Base-by-base conservation (phyloP, 306 rosid genomes). In the Fragaria iinumae region DNA sequence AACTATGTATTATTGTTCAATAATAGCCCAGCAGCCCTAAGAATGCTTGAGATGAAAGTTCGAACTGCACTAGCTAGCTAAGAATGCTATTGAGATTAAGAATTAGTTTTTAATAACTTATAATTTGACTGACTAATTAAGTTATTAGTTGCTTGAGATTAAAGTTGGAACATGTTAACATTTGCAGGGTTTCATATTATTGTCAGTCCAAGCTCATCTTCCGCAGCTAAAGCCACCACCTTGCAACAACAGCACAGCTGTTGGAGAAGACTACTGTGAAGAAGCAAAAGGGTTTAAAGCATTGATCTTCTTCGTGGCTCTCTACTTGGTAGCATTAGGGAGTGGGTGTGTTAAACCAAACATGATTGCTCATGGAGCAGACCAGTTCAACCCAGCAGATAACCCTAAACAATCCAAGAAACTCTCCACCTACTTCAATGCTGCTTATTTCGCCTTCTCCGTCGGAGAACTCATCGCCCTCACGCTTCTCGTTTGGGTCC, bases 321-420 rank as follows among this genome's bases (percentile, higher is more conserved):
- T 96, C 2, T 96, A 92, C 74, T 80, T 96, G 73, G 99, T 96
- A 78, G 99, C 99, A 1, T 69, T 96, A 23, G 99, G 99, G 38
- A 96, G 99, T 79, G 99, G 99, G 0, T 96, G 99, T 76, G 91
- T 96, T 5, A 96, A 96, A 83, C 99, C 99, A 1, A 96, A 91
- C 84, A 91, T 96, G 97, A 83, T 96, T 74, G 96, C 99, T 79
- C 92, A 92, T 74, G 99, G 99, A 25, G 99, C 85, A 17, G 96
- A 92, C 84, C 99, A 96, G 50, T 96, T 96, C 88, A 82, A 76
- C 25, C 80, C 78, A 17, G 44, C 69, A 55, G 83, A 85, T 3
- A 79, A 70, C 59, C 83, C 89, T 3, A 69, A 72, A 18, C 93
- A 94, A 14, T 77, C 81, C 8, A 92, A 88, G 64, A 86, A 74